Base-by-base conservation (phyloP, 2,329 filamentous ascomycete species). In the Domatiomyces globalis region DNA sequence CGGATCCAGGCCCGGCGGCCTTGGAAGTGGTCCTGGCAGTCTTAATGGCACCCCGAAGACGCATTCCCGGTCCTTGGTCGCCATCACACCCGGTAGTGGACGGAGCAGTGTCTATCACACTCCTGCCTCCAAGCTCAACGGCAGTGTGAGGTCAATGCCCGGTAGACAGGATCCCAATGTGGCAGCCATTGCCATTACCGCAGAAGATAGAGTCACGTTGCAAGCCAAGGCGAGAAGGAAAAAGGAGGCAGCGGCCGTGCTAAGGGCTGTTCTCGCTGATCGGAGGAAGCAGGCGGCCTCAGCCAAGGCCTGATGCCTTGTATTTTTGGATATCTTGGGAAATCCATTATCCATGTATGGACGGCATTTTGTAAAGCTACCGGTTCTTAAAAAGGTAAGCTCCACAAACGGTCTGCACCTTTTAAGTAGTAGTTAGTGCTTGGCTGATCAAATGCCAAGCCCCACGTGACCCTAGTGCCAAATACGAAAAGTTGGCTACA, bases 101-200 rank as follows among this genome's bases (percentile, higher is more conserved):
- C 22, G 52, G 17, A 50, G 56, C 17, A 61, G 58, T 51, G 47
- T 62, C 19, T 62, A 61, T 45, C 58, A 60, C 45, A 62, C 60
- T 6, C 60, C 60, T 5, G 55, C 50, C 10, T 61, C 59, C 12
- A 56, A 54, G n/a, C 55, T 59, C 33, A 46, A 50, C 39, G 51
- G 48, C 18, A 56, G 57, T 43, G 49, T 48, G 15, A 54, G 56
- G n/a, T 54, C 53, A 2, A 56, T 43, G 5, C 48, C 49, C 18
- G 49, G 55, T 22, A 27, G 57, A 27, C 27, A 45, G 6, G 54
- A 55, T 45, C 49, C 49, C 20, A 57, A 55, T 45, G 51, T 51
- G 12, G 54, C 51, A 8, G 36, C 51, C n/a, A 36, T 44, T n/a
- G 25, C 54, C 33, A 44, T 59, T 9, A 49, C 56, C n/a, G 43